Percentiles rank a stretch among this genome's conserved stretches.
phyloP scores from a whole-genome alignment of 768 basidiomycete genomes.

The Vishniacozyma victoriae region DNA sequence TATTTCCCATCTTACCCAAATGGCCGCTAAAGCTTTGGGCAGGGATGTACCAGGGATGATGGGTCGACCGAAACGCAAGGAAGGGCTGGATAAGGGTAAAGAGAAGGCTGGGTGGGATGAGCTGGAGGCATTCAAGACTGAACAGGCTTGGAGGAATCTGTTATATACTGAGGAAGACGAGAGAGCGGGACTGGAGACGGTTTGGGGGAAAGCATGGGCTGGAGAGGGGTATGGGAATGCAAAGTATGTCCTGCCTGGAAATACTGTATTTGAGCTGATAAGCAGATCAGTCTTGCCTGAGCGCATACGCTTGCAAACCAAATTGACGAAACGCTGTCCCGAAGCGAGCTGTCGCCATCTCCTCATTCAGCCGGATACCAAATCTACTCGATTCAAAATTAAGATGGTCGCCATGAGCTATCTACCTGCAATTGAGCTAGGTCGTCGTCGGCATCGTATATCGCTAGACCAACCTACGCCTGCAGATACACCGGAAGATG shows the following conservation, averaged over 20 bases:
- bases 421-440: conserved; percentile 73
- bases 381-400: conserved; percentile 92
- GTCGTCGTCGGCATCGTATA: conserved; percentile 18
- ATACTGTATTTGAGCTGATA: background rate
- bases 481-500: conserved; percentile 6
- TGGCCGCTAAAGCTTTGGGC: conserved; percentile 79
- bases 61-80: conserved; percentile 1
- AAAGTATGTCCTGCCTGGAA: background rate
- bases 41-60: conserved; percentile 58
- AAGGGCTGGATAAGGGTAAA: conserved; percentile 1
- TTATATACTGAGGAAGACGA: conserved; percentile 59
- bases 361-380: conserved; percentile 96
- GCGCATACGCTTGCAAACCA: conserved; percentile 86
- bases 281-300: conserved; percentile 74
- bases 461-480: conserved; percentile 1
- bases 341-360: conserved; percentile 74
- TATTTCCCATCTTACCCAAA: conserved; percentile 55
- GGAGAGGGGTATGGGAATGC: conserved; percentile 19
- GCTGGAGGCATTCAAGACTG: conserved; percentile 29
- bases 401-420: conserved; percentile 95
- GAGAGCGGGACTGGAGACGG: conserved; percentile 51
- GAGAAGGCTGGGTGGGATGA: conserved; percentile 36
- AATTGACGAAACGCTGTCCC: conserved; percentile 91
- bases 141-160: conserved; percentile 27
- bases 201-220: conserved; percentile 48